Conservation (phyloP, 176 grass and related monocot species). For the Neostapfia colusana region DNA sequence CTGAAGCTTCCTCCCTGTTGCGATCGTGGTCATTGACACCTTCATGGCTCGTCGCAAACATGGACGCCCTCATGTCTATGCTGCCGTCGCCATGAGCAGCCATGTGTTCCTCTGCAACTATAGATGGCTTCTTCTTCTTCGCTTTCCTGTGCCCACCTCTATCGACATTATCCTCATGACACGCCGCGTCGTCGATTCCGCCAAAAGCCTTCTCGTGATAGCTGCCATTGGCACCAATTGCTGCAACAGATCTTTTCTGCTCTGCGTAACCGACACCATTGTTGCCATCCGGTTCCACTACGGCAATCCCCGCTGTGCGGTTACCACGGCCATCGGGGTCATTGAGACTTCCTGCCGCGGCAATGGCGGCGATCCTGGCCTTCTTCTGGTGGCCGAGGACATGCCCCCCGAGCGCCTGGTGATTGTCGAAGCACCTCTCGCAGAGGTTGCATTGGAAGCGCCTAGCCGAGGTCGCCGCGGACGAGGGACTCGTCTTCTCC, state of each 20-base stretch:
- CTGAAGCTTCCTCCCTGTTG: not conserved
- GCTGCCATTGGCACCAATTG: not conserved
- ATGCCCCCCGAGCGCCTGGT: conserved; percentile 37
- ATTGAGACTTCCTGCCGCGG: not conserved
- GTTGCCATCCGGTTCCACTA: not conserved
- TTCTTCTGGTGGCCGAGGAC: conserved; percentile 42
- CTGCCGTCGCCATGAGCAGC: not conserved
- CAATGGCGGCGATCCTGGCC: conserved; percentile 22
- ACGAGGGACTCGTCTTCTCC: not conserved
- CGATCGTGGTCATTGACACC: not conserved
- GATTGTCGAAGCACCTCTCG: conserved; percentile 21
- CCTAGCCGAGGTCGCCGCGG: not conserved
- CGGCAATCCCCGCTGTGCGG: not conserved
- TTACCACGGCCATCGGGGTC: not conserved
- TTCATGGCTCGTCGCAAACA: not conserved
- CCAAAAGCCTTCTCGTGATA: not conserved
- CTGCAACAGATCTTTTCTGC: not conserved
- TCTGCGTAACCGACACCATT: not conserved
- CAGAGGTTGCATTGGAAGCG: conserved; percentile 1
- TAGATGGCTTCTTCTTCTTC: not conserved
- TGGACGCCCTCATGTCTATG: not conserved
- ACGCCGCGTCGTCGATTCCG: not conserved
- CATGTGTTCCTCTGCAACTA: not conserved
- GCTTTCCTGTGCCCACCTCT: not conserved
- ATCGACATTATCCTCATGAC: not conserved